Percentiles rank a stretch among this genome's conserved stretches.
Evolutionary conservation across 495 filamentous ascomycete species (phyloP).

Genomic region (Trichoderma virens): DNA sequence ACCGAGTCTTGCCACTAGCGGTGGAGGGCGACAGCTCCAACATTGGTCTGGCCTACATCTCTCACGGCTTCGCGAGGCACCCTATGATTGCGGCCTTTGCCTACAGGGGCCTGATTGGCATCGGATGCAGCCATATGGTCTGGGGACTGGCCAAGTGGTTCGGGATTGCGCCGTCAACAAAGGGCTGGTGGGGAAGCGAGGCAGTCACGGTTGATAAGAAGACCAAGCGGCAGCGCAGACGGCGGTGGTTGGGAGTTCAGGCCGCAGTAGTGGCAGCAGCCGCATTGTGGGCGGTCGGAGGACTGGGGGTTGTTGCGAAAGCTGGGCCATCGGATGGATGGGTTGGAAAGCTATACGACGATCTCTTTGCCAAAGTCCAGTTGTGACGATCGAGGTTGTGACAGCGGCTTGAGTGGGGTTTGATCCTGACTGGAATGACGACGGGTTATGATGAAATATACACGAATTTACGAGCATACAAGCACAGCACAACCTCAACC

Average conservation of each 20-base stretch:
- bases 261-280: constrained; percentile 48
- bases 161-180: constrained; percentile 43
- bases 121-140: constrained; percentile 70
- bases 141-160: constrained; percentile 79
- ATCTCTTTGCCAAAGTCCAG: constrained; percentile 32
- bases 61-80: constrained; percentile 74
- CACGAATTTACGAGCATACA: neutral
- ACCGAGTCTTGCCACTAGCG: constrained; percentile 59
- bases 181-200: constrained; percentile 24
- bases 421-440: too few relatives aligned
- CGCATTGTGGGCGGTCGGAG: constrained; percentile 70
- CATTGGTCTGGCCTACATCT: constrained; percentile 70
- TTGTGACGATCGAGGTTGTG: neutral
- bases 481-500: too few relatives aligned
- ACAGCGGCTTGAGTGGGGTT: neutral
- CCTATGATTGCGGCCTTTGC: constrained; percentile 55
- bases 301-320: constrained; percentile 66
- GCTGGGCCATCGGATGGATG: constrained; percentile 66
- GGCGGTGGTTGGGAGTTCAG: constrained; percentile 64
- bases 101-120: constrained; percentile 58
- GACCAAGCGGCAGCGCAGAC: constrained; percentile 41
- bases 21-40: constrained; percentile 78
- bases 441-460: neutral
- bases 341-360: constrained; percentile 72
- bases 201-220: constrained; percentile 26